Evolutionary conservation across 177 flowering plant genomes (phyloP).

Genomic region (Vitis hybrid): DNA sequence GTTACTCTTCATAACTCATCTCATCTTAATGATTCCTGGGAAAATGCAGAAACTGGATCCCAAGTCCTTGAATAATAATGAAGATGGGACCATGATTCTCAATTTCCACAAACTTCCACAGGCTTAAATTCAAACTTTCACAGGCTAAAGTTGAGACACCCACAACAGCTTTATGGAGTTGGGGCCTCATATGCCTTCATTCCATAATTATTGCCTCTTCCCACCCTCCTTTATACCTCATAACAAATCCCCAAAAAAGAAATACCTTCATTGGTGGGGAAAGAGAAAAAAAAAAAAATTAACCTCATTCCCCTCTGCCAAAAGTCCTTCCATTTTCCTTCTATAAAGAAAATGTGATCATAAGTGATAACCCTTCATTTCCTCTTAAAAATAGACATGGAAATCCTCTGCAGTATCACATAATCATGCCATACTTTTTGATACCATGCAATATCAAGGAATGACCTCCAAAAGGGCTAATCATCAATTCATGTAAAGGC

Average conservation of each 20-base stretch:
- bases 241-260: too few species aligned
- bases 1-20: slow-evolving; percentile 2
- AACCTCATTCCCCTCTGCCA: not conserved
- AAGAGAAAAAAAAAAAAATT: slow-evolving; percentile 10
- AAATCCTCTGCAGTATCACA: too few species aligned
- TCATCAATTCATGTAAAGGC: too few species aligned
- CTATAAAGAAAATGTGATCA: too few species aligned
- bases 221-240: too few species aligned
- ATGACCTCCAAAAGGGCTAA: too few species aligned
- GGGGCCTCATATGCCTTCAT: not conserved
- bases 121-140: slow-evolving; percentile 1
- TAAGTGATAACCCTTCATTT: too few species aligned
- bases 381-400: too few species aligned
- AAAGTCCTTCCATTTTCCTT: too few species aligned
- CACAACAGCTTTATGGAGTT: slow-evolving; percentile 1
- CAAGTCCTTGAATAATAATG: slow-evolving; percentile 18
- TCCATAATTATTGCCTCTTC: too few species aligned
- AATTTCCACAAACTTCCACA: slow-evolving; percentile 4
- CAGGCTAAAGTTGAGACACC: not conserved
- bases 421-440: too few species aligned
- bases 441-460: too few species aligned
- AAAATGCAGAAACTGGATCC: not conserved
- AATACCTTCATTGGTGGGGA: not conserved
- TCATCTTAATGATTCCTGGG: slow-evolving; percentile 10
- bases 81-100: slow-evolving; percentile 18